Base-by-base conservation (phyloP, 148 eudicot species). In the Mesembryanthemum crystallinum region DNA sequence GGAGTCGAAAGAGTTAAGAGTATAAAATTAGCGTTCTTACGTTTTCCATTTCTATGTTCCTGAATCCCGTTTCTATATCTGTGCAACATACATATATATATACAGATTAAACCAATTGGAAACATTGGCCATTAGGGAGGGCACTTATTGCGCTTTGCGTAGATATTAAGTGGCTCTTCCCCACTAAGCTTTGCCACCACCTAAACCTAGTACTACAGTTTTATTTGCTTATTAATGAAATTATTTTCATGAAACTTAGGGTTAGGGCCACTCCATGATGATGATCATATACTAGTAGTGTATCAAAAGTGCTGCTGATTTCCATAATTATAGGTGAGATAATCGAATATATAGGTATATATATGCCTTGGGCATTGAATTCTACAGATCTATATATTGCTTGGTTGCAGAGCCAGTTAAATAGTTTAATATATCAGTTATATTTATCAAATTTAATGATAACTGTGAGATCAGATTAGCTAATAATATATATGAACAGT, bases 201-300 rank as follows among this genome's bases (percentile, higher is more conserved):
- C 17, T 62, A 49, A 55, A 75, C 79, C 79, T 76, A 80, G 82
- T 70, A 80, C 71, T 5, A 17, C 17, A 47, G 45, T 11, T 76
- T 23, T n/a, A n/a, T 45, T 54, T 54, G 59, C 59, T 54, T 52
- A 59, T 28, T 28, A 32, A 51, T 52, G 63, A 49, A 12, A 21
- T 70, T 62, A 27, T 47, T 11, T 72, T 51, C 67, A 55, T 80
- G 76, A 71, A 80, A 71, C 42, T 76, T 81, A 81, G 80, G 83
- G 80, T 81, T 81, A 76, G 79, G 77, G 55, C 64, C 20, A 43
- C 20, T 64, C 15, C 61, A 45, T 67, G 59, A 67, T 51, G 29
- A 74, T 29, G 10, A 28, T 60, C 1, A 67, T 23, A 11, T n/a
- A 37, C n/a, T 33, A 33, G n/a, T 65, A 58, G 21, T 67, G 59